Percentiles rank a stretch among this genome's conserved stretches.
phyloP scores from a whole-genome alignment of 129 eudicot genomes.

The Flaveria brownii region DNA sequence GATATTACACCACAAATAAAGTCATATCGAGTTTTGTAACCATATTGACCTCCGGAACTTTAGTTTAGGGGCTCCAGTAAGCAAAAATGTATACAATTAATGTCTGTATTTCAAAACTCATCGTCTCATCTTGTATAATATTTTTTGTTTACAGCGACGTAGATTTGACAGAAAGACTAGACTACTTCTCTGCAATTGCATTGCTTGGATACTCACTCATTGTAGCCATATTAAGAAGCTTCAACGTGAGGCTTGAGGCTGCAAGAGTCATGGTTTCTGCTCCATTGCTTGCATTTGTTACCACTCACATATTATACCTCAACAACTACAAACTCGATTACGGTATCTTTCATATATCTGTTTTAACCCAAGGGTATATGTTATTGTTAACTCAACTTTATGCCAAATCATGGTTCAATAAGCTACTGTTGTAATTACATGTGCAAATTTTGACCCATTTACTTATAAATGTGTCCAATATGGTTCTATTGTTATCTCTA shows the following conservation, averaged over 20 bases:
- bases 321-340: conserved; percentile 78
- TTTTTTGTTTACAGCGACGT: conserved; percentile 57
- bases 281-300: conserved; percentile 71
- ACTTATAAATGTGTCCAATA: neutral
- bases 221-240: conserved; percentile 69
- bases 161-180: conserved; percentile 74
- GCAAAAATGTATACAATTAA: neutral
- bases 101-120: conserved; percentile 7
- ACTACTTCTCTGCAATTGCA: conserved; percentile 77
- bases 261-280: conserved; percentile 95
- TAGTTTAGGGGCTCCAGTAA: neutral
- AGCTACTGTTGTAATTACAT: neutral
- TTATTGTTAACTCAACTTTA: neutral
- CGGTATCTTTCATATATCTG: conserved; percentile 44
- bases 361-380: conserved; percentile 1
- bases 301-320: conserved; percentile 85
- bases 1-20: neutral
- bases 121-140: neutral
- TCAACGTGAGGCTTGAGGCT: conserved; percentile 69
- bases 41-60: neutral
- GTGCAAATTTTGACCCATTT: neutral
- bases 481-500: neutral
- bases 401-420: neutral
- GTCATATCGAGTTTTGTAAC: neutral
- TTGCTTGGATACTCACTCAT: conserved; percentile 83